Evolutionary conservation across 2,329 filamentous ascomycete species (phyloP), one percentile per base, ranked within the genome.

Genomic region (Aspergillus novofumigatus): DNA sequence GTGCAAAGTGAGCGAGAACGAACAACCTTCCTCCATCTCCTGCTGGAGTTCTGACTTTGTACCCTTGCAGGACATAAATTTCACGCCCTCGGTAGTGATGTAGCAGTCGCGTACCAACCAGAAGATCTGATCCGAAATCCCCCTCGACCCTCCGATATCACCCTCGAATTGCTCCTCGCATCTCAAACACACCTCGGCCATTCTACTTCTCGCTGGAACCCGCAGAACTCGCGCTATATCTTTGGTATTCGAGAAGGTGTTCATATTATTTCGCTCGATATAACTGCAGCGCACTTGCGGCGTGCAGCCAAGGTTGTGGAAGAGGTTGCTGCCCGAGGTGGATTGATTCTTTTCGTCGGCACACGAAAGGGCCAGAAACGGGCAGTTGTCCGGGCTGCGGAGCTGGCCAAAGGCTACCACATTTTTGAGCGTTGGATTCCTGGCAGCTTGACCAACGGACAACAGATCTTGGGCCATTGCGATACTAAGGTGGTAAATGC

Each of bases 371-470:
- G 91, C 1, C 93, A 97, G 71, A 88, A 88, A 73, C 83, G 88
- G 61, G 83, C 87, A 53, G 90, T 97, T 1, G 90, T 95, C 17
- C 85, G 85, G 61, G 92, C 93, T 4, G 92, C 94, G 0, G 80
- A 88, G 72, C 75, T 95, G 60, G 85, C 92, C 0, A 82, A 85
- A 57, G 91, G 86, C 1, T 97, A 89, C 71, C 92, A 97, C 73
- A 75, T 99, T 35, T 97, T 96, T 70, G 90, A 91, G 69, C 88
- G 91, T 67, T 99, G 94, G 94, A 91, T 88, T 51, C 90, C 94
- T 0, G 94, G 94, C 1, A 86, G 85, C 60, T 91, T 99, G 68
- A 97, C 94, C 41, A 99, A 99, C 77, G 88, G 91, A 54, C 87
- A 96, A 71, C 87, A 93, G 72, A 93, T 97, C 62, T 81, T 97